phyloP scores from a whole-genome alignment of 2,329 filamentous ascomycete genomes.

The Colletotrichum siamense region DNA sequence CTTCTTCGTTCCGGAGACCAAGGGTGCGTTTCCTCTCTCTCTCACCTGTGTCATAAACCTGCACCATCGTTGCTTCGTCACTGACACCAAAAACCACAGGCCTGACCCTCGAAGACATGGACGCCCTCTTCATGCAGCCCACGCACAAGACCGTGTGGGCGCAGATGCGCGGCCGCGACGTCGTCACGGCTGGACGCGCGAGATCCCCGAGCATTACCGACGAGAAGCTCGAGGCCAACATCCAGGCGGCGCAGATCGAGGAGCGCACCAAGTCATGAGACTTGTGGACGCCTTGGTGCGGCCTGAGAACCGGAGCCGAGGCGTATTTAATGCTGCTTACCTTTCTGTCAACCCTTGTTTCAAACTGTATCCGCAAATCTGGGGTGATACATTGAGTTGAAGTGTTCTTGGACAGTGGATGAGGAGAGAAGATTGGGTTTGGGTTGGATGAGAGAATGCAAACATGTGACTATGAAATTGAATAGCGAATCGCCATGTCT shows the following conservation, averaged over 20 bases:
- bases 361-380: background rate
- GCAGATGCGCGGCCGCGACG: constrained; percentile 21
- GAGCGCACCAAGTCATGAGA: constrained; percentile 8
- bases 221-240: constrained; percentile 20
- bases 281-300: background rate
- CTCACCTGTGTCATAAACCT: too few relatives aligned
- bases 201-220: constrained; percentile 10
- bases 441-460: accelerated
- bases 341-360: background rate
- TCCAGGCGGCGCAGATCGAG: constrained; percentile 14
- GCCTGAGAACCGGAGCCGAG: background rate
- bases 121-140: constrained; percentile 35
- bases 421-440: background rate
- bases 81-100: constrained; percentile 19
- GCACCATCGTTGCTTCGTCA: background rate
- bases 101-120: constrained; percentile 54
- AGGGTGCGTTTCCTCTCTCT: constrained; percentile 34
- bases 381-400: background rate
- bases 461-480: background rate
- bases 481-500: background rate
- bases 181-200: background rate
- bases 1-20: constrained; percentile 58
- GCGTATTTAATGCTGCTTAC: background rate
- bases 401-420: background rate
- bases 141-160: constrained; percentile 37